A percentile compares a stretch with the other conserved stretches of the same genome.
Conservation (phyloP, 164 flowering plant genomes). For the Brasenia schreberi region DNA sequence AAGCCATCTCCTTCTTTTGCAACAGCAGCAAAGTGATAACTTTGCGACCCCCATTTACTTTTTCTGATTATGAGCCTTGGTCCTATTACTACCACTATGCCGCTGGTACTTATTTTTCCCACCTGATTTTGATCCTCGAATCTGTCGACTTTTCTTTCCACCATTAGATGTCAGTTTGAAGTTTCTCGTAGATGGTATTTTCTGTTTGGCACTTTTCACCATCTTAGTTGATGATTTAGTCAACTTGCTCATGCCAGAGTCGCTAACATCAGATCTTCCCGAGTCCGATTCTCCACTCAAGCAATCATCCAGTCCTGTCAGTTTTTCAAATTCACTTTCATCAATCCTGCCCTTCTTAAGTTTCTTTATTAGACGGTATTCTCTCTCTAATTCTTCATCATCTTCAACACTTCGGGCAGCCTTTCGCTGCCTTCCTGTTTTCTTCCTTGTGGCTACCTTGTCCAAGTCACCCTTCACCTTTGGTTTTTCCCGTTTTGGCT, state of each 20-base stretch:
- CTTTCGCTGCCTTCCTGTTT: constrained; percentile 77
- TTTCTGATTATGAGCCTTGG: neutral
- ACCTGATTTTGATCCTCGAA: neutral
- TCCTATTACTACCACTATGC: neutral
- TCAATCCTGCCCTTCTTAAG: constrained; percentile 67
- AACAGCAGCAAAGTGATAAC: too few relatives aligned
- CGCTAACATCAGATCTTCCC: neutral
- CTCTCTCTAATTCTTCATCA: constrained; percentile 63
- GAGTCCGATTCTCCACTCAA: constrained; percentile 16
- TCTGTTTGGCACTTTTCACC: neutral
- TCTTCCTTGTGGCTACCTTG: constrained; percentile 35
- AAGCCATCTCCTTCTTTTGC: too few relatives aligned
- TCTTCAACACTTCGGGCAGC: constrained; percentile 66
- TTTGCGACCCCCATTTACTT: neutral
- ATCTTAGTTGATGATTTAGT: neutral
- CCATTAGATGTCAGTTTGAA: neutral
- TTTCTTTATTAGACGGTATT: constrained; percentile 75
- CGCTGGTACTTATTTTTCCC: neutral
- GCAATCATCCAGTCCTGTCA: constrained; percentile 60
- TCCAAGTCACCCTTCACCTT: constrained; percentile 20
- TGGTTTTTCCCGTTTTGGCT: constrained; percentile 24
- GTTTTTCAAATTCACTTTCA: constrained; percentile 61
- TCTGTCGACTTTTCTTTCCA: neutral
- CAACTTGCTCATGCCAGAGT: neutral
- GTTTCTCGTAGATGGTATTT: neutral